These are phyloP conservation scores for Falciphora oryzae DNA, from an alignment of 2,329 filamentous ascomycete genomes.

Conservation along the genomic window DNA sequence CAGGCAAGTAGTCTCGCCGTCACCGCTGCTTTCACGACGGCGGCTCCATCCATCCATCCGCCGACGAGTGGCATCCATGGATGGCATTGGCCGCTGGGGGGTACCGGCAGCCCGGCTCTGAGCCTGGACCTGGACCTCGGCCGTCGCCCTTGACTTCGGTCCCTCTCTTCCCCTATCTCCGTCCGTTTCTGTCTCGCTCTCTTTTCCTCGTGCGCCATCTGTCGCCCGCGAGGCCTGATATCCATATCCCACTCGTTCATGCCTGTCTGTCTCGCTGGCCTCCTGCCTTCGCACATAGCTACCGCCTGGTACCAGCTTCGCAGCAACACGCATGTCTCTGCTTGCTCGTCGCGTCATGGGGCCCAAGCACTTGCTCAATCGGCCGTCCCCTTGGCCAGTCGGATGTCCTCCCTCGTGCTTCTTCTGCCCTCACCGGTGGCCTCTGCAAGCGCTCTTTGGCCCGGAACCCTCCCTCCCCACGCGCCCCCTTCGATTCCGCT, in stretches of 20 bases:
- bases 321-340: too few relatives aligned
- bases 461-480: too few relatives aligned
- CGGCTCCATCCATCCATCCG: background rate
- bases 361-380: too few relatives aligned
- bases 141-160: too few relatives aligned
- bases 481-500: background rate
- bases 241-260: background rate
- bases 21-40: background rate
- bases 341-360: too few relatives aligned
- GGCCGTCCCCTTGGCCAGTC: too few relatives aligned
- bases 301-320: too few relatives aligned
- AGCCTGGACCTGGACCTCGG: too few relatives aligned
- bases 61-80: background rate
- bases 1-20: conserved; percentile 1
- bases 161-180: background rate
- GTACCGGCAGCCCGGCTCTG: background rate
- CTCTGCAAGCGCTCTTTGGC: too few relatives aligned
- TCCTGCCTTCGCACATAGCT: background rate
- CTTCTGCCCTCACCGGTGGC: too few relatives aligned
- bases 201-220: background rate
- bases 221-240: background rate
- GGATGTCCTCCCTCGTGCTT: too few relatives aligned
- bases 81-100: background rate
- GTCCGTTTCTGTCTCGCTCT: background rate
- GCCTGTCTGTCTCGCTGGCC: background rate